Percentiles rank a stretch among this genome's conserved stretches.
phyloP scores from a whole-genome alignment of 805 yeast genomes.

The Jamesozyma piceae region DNA sequence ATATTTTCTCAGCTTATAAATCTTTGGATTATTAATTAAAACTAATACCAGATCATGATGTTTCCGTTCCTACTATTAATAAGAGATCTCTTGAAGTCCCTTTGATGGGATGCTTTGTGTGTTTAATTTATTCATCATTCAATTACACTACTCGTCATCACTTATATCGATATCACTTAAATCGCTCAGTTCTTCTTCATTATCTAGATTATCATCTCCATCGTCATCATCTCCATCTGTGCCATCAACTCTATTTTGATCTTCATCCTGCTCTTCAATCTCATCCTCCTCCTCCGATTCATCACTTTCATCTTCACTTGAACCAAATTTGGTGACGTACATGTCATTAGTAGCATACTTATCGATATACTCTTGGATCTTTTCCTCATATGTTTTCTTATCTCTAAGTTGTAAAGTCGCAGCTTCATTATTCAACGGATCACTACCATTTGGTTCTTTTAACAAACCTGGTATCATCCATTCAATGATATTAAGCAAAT shows the following conservation, averaged over 20 bases:
- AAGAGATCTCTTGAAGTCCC: too few relatives aligned
- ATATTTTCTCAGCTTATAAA: too few relatives aligned
- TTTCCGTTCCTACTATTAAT: too few relatives aligned
- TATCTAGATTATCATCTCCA: constrained; percentile 17
- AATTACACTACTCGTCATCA: constrained; percentile 16
- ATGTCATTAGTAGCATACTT: constrained; percentile 49
- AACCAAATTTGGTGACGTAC: constrained; percentile 35
- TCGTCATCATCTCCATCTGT: constrained; percentile 18
- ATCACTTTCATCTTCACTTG: constrained; percentile 42
- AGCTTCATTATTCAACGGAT: constrained; percentile 88
- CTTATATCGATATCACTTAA: constrained; percentile 27
- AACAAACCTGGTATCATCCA: constrained; percentile 86
- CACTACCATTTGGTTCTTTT: constrained; percentile 88
- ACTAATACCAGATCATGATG: too few relatives aligned
- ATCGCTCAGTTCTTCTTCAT: constrained; percentile 14
- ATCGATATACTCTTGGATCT: constrained; percentile 64
- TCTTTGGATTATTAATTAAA: too few relatives aligned
- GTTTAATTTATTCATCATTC: too few relatives aligned
- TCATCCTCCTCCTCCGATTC: constrained; percentile 35
- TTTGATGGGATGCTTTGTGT: too few relatives aligned
- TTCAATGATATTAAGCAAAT: constrained; percentile 81
- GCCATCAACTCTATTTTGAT: constrained; percentile 20
- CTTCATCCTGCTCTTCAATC: constrained; percentile 19
- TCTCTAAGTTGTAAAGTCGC: constrained; percentile 68
- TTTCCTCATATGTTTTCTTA: constrained; percentile 52